These are phyloP conservation scores for Echeveria elegans DNA, from an alignment of 164 flowering plant species.

Conservation along the genomic window DNA sequence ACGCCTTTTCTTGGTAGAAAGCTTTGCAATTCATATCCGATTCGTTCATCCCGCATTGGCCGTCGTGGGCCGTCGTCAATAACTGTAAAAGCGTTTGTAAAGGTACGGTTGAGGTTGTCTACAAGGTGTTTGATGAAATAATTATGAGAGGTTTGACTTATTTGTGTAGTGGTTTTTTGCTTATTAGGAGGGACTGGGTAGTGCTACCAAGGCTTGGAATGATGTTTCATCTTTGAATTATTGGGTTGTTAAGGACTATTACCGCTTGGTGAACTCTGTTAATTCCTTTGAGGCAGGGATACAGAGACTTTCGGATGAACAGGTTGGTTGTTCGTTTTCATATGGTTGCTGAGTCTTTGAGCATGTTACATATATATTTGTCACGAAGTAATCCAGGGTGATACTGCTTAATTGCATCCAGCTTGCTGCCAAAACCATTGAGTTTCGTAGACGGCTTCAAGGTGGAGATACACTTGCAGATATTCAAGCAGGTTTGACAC, in stretches of 20 bases:
- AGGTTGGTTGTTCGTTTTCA: slow-evolving; percentile 29
- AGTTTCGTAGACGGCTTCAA: slow-evolving; percentile 60
- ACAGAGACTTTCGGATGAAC: slow-evolving; percentile 59
- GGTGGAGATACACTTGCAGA: slow-evolving; percentile 78
- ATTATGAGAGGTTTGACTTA: neutral
- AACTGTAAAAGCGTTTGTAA: neutral
- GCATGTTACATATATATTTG: neutral
- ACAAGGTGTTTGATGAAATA: neutral
- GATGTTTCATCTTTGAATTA: slow-evolving; percentile 53
- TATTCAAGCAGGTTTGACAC: slow-evolving; percentile 73
- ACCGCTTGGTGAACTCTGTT: slow-evolving; percentile 64
- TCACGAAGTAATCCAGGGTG: neutral
- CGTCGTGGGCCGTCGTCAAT: neutral
- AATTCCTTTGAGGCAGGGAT: slow-evolving; percentile 58
- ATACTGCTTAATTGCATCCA: slow-evolving; percentile 14
- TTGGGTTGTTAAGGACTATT: slow-evolving; percentile 88
- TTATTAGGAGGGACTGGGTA: slow-evolving; percentile 30
- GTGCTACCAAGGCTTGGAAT: slow-evolving; percentile 32
- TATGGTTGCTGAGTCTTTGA: neutral
- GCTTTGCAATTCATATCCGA: neutral
- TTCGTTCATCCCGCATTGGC: neutral
- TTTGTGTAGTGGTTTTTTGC: neutral
- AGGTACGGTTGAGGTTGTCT: neutral
- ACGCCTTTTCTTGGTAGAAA: neutral
- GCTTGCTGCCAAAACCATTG: slow-evolving; percentile 69